Base-by-base conservation (phyloP, 1,284 basidiomycete species). In the Takashimella tepidaria region DNA sequence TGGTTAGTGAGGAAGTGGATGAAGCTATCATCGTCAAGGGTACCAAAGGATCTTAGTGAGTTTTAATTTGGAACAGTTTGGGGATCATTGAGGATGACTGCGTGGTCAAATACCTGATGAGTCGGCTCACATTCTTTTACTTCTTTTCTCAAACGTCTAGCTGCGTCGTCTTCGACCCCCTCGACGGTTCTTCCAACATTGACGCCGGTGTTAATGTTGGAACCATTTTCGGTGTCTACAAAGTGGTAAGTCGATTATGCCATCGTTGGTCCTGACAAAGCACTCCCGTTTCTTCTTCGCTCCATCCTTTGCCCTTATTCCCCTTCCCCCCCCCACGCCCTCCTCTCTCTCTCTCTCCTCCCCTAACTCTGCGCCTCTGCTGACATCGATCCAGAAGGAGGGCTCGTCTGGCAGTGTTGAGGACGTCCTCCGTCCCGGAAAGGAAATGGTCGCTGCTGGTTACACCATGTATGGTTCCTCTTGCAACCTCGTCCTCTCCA, bases 191-290 rank as follows among this genome's bases (percentile, higher is more conserved):
- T 67, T 92, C 89, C 78, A 99, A 99, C 80, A 99, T 99, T 77
- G 96, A 99, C 75, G 96, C 96, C 61, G 96, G 95, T 85, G 96
- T 99, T 61, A 99, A 99, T 79, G 96, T 98, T 71, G 96, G 96
- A 44, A 98, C 96, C 56, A 98, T 98, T 80, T 99, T 99, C 75
- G 96, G 96, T 56, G 88, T 99, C 67, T 99, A 98, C 80, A 84
- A 85, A 69, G 80, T 96, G 53, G 75, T 77, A 46, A 63, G 90
- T 89, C 3, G 5, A 13, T 27, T 5, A 43, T 16, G n/a, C n/a
- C n/a, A n/a, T n/a, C 1, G 13, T 5, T 42, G 21, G 5, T n/a
- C n/a, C n/a, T n/a, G n/a, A n/a, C n/a, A n/a, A n/a, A n/a, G n/a
- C n/a, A n/a, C n/a, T n/a, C n/a, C n/a, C n/a, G n/a, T n/a, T n/a